Percentiles rank a stretch among this genome's conserved stretches.
Evolutionary conservation across 768 basidiomycete genomes (phyloP).

Genomic region (Sarcomyxa edulis): DNA sequence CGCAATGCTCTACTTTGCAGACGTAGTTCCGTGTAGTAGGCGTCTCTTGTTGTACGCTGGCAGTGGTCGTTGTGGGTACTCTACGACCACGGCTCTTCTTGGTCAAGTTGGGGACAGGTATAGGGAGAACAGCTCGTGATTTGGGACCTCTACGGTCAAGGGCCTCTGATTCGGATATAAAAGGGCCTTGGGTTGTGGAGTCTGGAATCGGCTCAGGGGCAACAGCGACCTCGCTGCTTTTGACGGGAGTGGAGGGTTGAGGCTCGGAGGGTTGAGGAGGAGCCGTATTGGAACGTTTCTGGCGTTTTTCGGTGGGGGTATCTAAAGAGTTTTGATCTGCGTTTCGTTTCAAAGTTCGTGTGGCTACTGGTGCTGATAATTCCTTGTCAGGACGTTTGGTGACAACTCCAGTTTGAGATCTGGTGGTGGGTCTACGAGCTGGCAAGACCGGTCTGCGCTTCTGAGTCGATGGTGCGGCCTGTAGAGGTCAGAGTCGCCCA

Average conservation of each 20-base stretch:
- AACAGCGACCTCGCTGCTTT: too few relatives aligned
- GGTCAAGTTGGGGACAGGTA: conserved; percentile 72
- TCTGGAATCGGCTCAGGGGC: too few relatives aligned
- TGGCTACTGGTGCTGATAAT: too few relatives aligned
- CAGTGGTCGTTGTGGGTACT: conserved; percentile 49
- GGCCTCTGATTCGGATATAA: too few relatives aligned
- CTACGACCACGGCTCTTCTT: conserved; percentile 78
- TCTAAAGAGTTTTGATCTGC: too few relatives aligned
- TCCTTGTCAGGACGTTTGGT: too few relatives aligned
- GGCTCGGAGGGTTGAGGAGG: too few relatives aligned
- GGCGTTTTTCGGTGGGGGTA: too few relatives aligned
- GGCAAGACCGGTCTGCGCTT: conserved; percentile 7
- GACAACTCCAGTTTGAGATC: conserved; percentile 32
- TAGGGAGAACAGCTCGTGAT: conserved; percentile 52
- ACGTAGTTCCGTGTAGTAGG: conserved; percentile 37
- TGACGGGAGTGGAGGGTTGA: too few relatives aligned
- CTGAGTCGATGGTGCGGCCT: background rate
- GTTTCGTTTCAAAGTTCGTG: too few relatives aligned
- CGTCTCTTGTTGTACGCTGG: conserved; percentile 6
- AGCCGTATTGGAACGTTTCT: too few relatives aligned
- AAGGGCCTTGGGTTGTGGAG: too few relatives aligned
- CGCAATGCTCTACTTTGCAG: conserved; percentile 65
- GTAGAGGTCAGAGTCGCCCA: background rate
- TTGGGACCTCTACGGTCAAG: conserved; percentile 39
- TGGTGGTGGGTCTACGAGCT: conserved; percentile 24